Percentiles rank a stretch among this genome's conserved stretches.
Evolutionary conservation across 805 yeast genomes (phyloP).

Genomic region (Sungouiella blattae): DNA sequence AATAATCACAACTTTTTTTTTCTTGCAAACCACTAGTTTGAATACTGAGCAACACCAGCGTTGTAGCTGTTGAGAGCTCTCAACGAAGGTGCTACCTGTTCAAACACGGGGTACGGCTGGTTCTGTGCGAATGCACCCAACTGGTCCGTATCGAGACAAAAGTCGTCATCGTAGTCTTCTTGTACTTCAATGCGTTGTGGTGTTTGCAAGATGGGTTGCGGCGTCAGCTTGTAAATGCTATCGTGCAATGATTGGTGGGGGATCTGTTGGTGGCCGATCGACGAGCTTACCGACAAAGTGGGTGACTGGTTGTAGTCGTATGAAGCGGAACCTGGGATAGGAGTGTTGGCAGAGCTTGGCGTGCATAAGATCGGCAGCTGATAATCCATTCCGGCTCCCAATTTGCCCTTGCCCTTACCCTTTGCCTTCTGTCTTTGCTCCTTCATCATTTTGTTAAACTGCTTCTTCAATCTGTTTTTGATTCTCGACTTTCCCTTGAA

Average conservation of each 20-base stretch:
- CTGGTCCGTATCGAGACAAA: slow-evolving; percentile 42
- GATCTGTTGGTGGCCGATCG: slow-evolving; percentile 5
- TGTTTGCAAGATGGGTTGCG: no score
- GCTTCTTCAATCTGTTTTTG: slow-evolving; percentile 40
- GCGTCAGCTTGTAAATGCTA: slow-evolving; percentile 4
- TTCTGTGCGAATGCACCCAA: slow-evolving; percentile 16
- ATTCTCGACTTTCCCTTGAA: slow-evolving; percentile 43
- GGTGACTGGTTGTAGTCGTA: slow-evolving; percentile 16
- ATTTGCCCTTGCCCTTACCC: not conserved
- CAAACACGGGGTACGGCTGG: not conserved
- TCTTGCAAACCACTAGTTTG: no score
- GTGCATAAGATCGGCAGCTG: slow-evolving; percentile 15
- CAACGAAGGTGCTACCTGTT: not conserved
- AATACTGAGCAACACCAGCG: no score
- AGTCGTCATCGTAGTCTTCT: slow-evolving; percentile 42
- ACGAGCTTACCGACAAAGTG: slow-evolving; percentile 12
- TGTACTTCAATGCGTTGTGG: no score
- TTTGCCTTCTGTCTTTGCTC: slow-evolving; percentile 10
- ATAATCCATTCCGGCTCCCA: slow-evolving; percentile 4
- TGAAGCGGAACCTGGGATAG: slow-evolving; percentile 9
- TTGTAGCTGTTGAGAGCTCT: not conserved
- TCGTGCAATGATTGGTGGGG: slow-evolving; percentile 2
- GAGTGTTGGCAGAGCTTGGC: slow-evolving; percentile 14
- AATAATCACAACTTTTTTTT: no score
- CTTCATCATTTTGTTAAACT: slow-evolving; percentile 23